phyloP scores from a whole-genome alignment of 345 rosid genomes.

The Citrus hindsii region DNA sequence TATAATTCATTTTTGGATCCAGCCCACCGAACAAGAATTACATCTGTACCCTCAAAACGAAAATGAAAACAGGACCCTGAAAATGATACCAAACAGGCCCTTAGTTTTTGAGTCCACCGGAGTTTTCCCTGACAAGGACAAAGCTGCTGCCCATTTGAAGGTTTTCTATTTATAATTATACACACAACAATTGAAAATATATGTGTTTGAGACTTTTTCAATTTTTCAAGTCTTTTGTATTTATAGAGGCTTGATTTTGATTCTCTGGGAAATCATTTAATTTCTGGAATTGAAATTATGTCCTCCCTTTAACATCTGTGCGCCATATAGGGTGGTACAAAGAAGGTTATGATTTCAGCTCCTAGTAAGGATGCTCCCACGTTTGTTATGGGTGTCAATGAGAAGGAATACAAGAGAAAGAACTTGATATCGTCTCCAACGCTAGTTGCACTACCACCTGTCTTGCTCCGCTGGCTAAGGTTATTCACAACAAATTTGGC shows the following conservation, averaged over 20 bases:
- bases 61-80: too few species aligned
- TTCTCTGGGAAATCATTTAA: neutral
- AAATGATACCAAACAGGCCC: too few species aligned
- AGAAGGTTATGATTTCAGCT: conserved; percentile 88
- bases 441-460: conserved; percentile 94
- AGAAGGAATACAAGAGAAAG: conserved; percentile 69
- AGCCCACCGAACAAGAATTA: too few species aligned
- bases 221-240: too few species aligned
- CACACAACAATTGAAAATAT: neutral
- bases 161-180: conserved; percentile 11
- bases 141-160: conserved; percentile 91
- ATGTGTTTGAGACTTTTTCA: neutral
- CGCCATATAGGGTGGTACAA: conserved; percentile 70
- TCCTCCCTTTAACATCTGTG: neutral
- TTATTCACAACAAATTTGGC: conserved; percentile 70
- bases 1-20: too few species aligned
- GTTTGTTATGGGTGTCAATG: conserved; percentile 89
- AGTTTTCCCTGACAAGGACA: conserved; percentile 83
- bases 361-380: conserved; percentile 93
- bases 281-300: neutral
- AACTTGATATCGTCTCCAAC: conserved; percentile 68
- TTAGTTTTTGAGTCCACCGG: conserved; percentile 75
- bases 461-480: conserved; percentile 91
- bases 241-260: neutral
- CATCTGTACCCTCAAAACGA: too few species aligned